phyloP scores from a whole-genome alignment of 1,284 basidiomycete genomes.

The Cutaneotrichosporon spelunceum region DNA sequence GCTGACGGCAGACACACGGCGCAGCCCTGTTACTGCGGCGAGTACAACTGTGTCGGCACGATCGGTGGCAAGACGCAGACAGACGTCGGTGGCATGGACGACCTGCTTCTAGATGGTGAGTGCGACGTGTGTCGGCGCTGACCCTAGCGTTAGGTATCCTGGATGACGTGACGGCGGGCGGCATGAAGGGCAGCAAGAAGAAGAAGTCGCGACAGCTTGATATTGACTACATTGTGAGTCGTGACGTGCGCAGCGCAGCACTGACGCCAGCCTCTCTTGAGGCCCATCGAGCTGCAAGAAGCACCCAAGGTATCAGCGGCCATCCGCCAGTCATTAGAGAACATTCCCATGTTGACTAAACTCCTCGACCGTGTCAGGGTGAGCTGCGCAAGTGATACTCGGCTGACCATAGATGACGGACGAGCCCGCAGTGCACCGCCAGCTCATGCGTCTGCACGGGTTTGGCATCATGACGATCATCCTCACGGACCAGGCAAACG shows the following conservation, averaged over 20 bases:
- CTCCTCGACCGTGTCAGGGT: slow-evolving; percentile 83
- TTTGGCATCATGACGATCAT: slow-evolving; percentile 90
- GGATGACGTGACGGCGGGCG: slow-evolving; percentile 76
- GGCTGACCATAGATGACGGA: slow-evolving; percentile 67
- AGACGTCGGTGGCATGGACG: slow-evolving; percentile 87
- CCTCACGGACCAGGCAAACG: slow-evolving; percentile 67
- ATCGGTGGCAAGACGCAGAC: slow-evolving; percentile 99
- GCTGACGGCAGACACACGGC: slow-evolving; percentile 72
- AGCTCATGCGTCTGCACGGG: slow-evolving; percentile 89
- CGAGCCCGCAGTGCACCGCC: slow-evolving; percentile 71
- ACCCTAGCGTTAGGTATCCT: slow-evolving; percentile 85
- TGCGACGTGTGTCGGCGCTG: slow-evolving; percentile 3
- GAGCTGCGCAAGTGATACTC: slow-evolving; percentile 20
- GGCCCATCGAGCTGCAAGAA: slow-evolving; percentile 70
- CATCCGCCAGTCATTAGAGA: slow-evolving; percentile 77
- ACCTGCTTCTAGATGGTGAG: slow-evolving; percentile 87
- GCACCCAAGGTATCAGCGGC: slow-evolving; percentile 89
- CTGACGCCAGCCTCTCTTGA: slow-evolving; percentile 57
- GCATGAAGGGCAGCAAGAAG: slow-evolving; percentile 81
- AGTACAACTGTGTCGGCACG: slow-evolving; percentile 90
- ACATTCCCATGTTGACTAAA: slow-evolving; percentile 75
- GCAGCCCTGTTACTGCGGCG: slow-evolving; percentile 93
- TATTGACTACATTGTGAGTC: slow-evolving; percentile 74
- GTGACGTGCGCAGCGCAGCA: not conserved
- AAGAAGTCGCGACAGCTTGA: slow-evolving; percentile 89